Evolutionary conservation across 805 yeast species (phyloP).

Genomic region (Yueomyces sp.): DNA sequence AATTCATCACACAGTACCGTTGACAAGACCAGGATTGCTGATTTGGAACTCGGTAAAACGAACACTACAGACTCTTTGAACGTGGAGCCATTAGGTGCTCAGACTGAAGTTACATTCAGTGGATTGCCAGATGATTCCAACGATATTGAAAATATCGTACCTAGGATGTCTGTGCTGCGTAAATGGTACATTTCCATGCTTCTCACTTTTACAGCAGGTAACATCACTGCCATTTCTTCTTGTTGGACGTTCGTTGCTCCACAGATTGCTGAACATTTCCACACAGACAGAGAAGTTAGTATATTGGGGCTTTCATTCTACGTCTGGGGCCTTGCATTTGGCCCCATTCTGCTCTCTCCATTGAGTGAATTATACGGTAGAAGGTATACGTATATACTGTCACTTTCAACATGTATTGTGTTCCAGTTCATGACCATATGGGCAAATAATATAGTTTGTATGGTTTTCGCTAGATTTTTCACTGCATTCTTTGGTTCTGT

Average conservation of each 20-base stretch:
- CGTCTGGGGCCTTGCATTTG: constrained; percentile 58
- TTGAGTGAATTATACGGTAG: constrained; percentile 57
- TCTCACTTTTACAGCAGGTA: constrained; percentile 42
- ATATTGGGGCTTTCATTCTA: constrained; percentile 49
- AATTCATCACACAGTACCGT: too few relatives aligned
- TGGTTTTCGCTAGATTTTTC: constrained; percentile 50
- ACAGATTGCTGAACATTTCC: constrained; percentile 33
- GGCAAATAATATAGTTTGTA: constrained; percentile 46
- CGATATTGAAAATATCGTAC: constrained; percentile 22
- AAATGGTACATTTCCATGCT: constrained; percentile 46
- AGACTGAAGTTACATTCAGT: too few relatives aligned
- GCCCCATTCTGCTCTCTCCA: constrained; percentile 56
- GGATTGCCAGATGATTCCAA: too few relatives aligned
- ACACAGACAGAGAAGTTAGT: constrained; percentile 40
- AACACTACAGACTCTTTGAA: too few relatives aligned
- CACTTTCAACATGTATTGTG: constrained; percentile 44
- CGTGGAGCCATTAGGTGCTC: too few relatives aligned
- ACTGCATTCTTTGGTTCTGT: constrained; percentile 67
- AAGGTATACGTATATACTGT: constrained; percentile 41
- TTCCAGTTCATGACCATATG: constrained; percentile 45
- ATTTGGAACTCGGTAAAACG: too few relatives aligned
- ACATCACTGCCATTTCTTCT: constrained; percentile 58
- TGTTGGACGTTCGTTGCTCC: constrained; percentile 50
- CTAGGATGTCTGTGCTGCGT: constrained; percentile 28
- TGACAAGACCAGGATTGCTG: too few relatives aligned